Conservation (phyloP, 306 rosid species). For the Parietaria judaica region DNA sequence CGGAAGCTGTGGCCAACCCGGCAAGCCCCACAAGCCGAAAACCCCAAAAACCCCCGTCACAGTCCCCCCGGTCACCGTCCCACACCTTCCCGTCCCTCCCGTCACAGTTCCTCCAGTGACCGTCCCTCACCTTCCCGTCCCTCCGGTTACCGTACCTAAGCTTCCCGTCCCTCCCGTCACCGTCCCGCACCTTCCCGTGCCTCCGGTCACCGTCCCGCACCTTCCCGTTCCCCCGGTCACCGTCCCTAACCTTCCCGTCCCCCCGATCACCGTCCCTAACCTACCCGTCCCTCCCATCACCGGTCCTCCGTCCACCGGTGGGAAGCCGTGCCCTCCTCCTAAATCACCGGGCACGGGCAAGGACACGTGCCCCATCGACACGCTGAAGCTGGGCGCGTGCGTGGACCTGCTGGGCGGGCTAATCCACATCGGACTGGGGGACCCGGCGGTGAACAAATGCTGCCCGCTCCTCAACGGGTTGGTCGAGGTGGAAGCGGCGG, state of each 20-base stretch:
- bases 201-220: conserved; percentile 6
- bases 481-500: conserved; percentile 74
- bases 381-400: conserved; percentile 71
- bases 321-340: conserved; percentile 38
- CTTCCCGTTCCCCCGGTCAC: conserved; percentile 2
- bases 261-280: conserved; percentile 4
- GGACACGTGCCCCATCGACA: conserved; percentile 76
- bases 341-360: conserved; percentile 30
- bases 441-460: conserved; percentile 63
- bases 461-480: conserved; percentile 79
- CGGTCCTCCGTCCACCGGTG: conserved; percentile 10
- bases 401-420: conserved; percentile 74
- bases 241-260: conserved; percentile 18
- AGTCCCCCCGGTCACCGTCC: conserved; percentile 1
- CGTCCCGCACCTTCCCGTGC: conserved; percentile 18
- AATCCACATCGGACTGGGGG: conserved; percentile 72
- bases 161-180: background rate
- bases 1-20: conserved; percentile 44
- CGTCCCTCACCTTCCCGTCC: conserved; percentile 8
- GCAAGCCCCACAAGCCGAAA: conserved; percentile 27
- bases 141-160: conserved; percentile 25
- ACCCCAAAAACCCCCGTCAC: conserved; percentile 31
- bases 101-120: conserved; percentile 14
- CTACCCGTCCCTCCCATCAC: conserved; percentile 1
- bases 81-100: conserved; percentile 26